These are phyloP conservation scores for Phyllosticta paracitricarpa DNA, from an alignment of 2,329 filamentous ascomycete genomes.

Conservation along the genomic window DNA sequence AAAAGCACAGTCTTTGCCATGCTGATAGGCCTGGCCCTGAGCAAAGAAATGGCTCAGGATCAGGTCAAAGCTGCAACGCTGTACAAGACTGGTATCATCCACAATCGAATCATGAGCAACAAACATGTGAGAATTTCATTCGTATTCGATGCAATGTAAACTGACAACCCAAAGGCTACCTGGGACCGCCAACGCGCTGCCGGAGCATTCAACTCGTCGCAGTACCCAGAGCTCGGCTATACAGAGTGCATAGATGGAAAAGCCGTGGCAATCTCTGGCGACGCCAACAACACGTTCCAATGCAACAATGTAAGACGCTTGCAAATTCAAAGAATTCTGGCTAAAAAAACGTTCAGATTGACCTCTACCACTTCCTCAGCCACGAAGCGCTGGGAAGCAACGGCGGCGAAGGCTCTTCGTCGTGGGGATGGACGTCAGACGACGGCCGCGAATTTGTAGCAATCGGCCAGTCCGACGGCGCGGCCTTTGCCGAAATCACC, in stretches of 20 bases:
- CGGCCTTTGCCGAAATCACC: slow-evolving; percentile 45
- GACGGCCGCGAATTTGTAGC: slow-evolving; percentile 46
- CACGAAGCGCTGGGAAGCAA: slow-evolving; percentile 44
- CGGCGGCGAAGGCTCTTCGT: slow-evolving; percentile 34
- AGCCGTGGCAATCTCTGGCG: slow-evolving; percentile 26
- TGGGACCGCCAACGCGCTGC: slow-evolving; percentile 25
- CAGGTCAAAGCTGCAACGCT: slow-evolving; percentile 24
- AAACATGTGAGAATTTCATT: slow-evolving; percentile 17
- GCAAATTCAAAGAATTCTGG: not conserved
- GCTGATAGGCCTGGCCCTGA: slow-evolving; percentile 18
- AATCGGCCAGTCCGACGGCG: slow-evolving; percentile 45
- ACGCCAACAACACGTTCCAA: slow-evolving; percentile 26
- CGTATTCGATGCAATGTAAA: slow-evolving; percentile 7
- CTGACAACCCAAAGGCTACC: slow-evolving; percentile 25
- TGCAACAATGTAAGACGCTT: slow-evolving; percentile 26
- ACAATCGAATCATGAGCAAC: slow-evolving; percentile 25
- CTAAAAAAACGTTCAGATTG: slow-evolving; percentile 25
- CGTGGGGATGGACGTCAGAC: slow-evolving; percentile 46
- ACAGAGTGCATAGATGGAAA: slow-evolving; percentile 28
- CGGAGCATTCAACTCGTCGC: slow-evolving; percentile 24
- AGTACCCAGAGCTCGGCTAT: slow-evolving; percentile 25
- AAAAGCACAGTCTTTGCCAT: slow-evolving; percentile 17
- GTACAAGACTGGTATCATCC: slow-evolving; percentile 31
- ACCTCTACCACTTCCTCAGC: slow-evolving; percentile 47
- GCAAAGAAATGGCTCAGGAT: slow-evolving; percentile 27